Evolutionary conservation across 139 green algal species (phyloP).

Genomic region (Chlamydomonas applanata): DNA sequence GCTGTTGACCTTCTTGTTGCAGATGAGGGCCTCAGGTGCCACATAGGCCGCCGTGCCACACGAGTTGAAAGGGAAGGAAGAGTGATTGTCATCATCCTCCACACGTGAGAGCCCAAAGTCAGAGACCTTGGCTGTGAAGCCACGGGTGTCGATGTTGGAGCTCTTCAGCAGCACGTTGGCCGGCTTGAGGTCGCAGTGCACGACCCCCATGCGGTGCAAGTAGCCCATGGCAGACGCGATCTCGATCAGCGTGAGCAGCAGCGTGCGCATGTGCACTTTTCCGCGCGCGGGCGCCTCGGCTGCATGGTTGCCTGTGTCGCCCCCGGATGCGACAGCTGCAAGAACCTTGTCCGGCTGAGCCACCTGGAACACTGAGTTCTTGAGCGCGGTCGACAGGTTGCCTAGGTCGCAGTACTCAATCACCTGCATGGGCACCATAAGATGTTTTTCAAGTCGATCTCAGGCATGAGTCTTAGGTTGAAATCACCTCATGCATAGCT

Average conservation of each 20-base stretch:
- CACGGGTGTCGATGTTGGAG: constrained; percentile 48
- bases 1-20: constrained; percentile 58
- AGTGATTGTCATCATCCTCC: constrained; percentile 53
- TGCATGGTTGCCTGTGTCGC: neutral
- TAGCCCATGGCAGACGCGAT: constrained; percentile 55
- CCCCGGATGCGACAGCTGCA: neutral
- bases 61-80: constrained; percentile 61
- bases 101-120: constrained; percentile 28
- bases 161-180: constrained; percentile 87
- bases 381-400: constrained; percentile 54
- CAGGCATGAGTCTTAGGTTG: no score
- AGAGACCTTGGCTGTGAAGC: constrained; percentile 67
- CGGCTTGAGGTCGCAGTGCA: constrained; percentile 81
- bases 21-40: constrained; percentile 58
- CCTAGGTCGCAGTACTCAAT: constrained; percentile 67
- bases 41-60: constrained; percentile 62
- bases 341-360: constrained; percentile 1
- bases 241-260: constrained; percentile 66
- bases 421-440: constrained; percentile 19
- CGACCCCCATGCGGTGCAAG: constrained; percentile 70
- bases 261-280: constrained; percentile 40
- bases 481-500: no score
- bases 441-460: no score
- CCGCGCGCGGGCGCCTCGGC: neutral
- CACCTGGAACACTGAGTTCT: constrained; percentile 45